Evolutionary conservation across 805 yeast genomes (phyloP).

Genomic region (Myxozyma melibiosi): DNA sequence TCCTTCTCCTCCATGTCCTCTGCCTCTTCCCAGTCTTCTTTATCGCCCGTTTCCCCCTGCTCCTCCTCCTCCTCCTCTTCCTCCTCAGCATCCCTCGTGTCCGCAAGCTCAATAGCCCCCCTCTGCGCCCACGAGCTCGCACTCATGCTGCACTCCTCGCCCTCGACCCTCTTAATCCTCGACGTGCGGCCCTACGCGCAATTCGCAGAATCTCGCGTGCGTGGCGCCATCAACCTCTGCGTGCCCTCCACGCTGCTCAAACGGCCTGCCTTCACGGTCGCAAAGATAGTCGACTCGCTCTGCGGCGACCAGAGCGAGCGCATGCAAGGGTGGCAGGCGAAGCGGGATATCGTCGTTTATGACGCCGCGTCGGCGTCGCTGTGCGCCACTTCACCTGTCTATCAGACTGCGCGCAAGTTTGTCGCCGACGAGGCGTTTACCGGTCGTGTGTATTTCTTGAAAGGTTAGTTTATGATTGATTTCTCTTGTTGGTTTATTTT

Average conservation of each 20-base stretch:
- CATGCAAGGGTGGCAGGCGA: conserved; percentile 35
- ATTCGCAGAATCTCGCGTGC: conserved; percentile 59
- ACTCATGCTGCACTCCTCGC: conserved; percentile 8
- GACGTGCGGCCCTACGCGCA: conserved; percentile 85
- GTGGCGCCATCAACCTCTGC: conserved; percentile 71
- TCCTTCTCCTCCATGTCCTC: not conserved
- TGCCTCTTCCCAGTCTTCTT: not conserved
- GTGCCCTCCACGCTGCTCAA: conserved; percentile 86
- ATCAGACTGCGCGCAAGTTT: conserved; percentile 33
- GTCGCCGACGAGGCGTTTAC: conserved; percentile 10
- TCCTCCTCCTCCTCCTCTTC: not conserved
- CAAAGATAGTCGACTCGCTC: conserved; percentile 44
- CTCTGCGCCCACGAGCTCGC: conserved; percentile 19
- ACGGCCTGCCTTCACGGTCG: conserved; percentile 68
- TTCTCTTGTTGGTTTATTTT: not conserved
- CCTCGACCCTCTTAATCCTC: conserved; percentile 50
- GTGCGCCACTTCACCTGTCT: conserved; percentile 13
- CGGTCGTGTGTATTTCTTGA: conserved; percentile 35
- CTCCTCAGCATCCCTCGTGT: not conserved
- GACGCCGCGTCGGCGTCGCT: conserved; percentile 46
- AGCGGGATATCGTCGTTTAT: conserved; percentile 50
- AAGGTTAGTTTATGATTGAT: conserved; percentile 36
- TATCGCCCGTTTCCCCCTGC: not conserved
- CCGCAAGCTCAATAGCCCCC: conserved; percentile 9
- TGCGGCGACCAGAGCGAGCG: conserved; percentile 39